These are phyloP conservation scores for Phymatotrichopsis omnivora DNA, from an alignment of 2,329 filamentous ascomycete genomes.

Conservation along the genomic window DNA sequence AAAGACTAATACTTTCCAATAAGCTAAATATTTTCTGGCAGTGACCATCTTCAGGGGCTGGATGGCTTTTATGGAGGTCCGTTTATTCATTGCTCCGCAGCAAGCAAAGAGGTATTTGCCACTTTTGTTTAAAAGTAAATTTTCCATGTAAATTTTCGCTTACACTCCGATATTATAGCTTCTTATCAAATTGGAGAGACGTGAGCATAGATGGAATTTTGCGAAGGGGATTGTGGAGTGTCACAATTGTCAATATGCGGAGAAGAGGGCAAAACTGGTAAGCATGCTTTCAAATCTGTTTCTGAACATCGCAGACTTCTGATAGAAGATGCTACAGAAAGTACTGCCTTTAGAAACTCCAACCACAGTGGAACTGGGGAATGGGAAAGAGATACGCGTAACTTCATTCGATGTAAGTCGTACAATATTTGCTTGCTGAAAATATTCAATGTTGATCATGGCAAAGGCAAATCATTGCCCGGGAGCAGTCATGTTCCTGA, in stretches of 20 bases:
- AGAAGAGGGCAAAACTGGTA: constrained; percentile 59
- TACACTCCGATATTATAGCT: constrained; percentile 39
- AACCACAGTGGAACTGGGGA: constrained; percentile 61
- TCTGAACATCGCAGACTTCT: constrained; percentile 7
- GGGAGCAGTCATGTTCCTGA: constrained; percentile 84
- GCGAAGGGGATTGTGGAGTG: constrained; percentile 66
- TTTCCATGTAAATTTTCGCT: not conserved
- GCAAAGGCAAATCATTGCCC: constrained; percentile 71
- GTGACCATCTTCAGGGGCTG: constrained; percentile 74
- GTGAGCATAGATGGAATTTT: constrained; percentile 71
- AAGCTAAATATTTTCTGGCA: constrained; percentile 34
- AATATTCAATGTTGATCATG: not conserved
- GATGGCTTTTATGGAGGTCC: constrained; percentile 60
- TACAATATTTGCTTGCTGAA: not conserved
- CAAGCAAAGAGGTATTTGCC: constrained; percentile 56
- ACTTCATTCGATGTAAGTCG: constrained; percentile 63
- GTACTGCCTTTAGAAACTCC: constrained; percentile 73
- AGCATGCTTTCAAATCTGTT: constrained; percentile 14
- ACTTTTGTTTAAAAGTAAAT: not conserved
- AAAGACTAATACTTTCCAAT: not conserved
- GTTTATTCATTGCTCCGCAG: constrained; percentile 83
- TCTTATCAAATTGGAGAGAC: constrained; percentile 67
- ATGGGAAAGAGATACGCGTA: constrained; percentile 59
- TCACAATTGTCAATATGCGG: constrained; percentile 62
- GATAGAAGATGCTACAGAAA: constrained; percentile 44